These are phyloP conservation scores for Auriscalpium microsporum DNA, from an alignment of 768 basidiomycete species.

Conservation along the genomic window DNA sequence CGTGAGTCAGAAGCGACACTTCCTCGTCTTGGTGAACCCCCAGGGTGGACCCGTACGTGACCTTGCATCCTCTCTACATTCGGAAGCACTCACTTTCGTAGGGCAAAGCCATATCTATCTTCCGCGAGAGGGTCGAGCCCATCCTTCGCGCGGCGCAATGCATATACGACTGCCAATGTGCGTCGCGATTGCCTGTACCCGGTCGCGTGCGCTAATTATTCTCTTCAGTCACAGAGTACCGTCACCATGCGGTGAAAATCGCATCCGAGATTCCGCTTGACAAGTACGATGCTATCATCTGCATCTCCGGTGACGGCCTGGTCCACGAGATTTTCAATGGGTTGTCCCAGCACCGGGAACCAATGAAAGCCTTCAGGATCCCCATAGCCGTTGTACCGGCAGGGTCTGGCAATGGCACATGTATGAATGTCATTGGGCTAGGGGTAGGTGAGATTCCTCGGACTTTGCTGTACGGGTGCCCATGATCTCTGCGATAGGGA, in stretches of 20 bases:
- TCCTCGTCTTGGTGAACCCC: constrained; percentile 76
- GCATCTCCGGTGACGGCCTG: constrained; percentile 79
- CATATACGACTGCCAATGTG: constrained; percentile 52
- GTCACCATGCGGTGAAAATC: constrained; percentile 60
- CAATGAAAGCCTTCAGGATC: constrained; percentile 50
- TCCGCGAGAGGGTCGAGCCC: constrained; percentile 54
- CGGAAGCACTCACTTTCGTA: constrained; percentile 21
- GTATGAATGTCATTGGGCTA: constrained; percentile 66
- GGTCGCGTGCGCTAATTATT: not conserved
- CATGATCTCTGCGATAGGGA: constrained; percentile 29
- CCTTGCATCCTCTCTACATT: not conserved
- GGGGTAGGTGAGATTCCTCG: constrained; percentile 32
- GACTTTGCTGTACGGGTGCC: not conserved
- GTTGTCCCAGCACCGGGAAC: constrained; percentile 55
- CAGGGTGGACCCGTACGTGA: constrained; percentile 62
- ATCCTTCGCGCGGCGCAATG: constrained; percentile 64
- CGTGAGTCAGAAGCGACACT: constrained; percentile 41
- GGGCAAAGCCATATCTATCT: constrained; percentile 55
- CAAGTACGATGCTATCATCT: constrained; percentile 58
- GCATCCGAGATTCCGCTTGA: constrained; percentile 45
- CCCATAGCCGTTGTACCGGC: constrained; percentile 76
- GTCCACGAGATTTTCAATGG: constrained; percentile 83
- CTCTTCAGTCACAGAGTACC: constrained; percentile 36
- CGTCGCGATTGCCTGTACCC: constrained; percentile 19
- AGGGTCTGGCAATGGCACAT: constrained; percentile 73